phyloP scores from a whole-genome alignment of 1,284 basidiomycete genomes.

The Grifola frondosa region DNA sequence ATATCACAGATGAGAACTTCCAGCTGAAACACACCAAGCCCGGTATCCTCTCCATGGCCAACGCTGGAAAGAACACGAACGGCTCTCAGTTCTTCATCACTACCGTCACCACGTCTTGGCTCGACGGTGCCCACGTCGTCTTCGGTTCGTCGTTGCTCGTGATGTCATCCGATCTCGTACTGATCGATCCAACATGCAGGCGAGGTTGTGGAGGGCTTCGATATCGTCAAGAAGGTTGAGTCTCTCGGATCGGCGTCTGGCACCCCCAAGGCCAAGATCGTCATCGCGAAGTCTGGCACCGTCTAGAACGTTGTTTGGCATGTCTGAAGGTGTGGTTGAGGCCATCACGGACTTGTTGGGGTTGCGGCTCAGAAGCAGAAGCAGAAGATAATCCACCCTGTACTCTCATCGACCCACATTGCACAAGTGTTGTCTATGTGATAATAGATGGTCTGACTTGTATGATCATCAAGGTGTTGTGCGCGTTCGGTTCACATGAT shows the following conservation, averaged over 20 bases:
- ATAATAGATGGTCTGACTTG: no score
- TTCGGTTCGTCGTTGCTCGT: conserved; percentile 53
- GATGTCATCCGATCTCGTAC: no score
- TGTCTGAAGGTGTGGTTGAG: conserved; percentile 2
- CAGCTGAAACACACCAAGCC: conserved; percentile 74
- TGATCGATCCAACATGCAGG: conserved; percentile 35
- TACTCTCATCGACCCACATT: conserved; percentile 22
- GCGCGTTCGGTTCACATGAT: no score
- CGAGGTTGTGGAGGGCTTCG: conserved; percentile 63
- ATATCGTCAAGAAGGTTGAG: conserved; percentile 70
- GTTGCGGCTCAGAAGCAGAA: conserved; percentile 15
- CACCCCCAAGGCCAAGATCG: conserved; percentile 45
- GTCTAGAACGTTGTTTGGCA: conserved; percentile 35
- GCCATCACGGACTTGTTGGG: conserved; percentile 8
- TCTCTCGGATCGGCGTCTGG: conserved; percentile 50
- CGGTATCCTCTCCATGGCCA: conserved; percentile 92
- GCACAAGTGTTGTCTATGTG: conserved; percentile 12
- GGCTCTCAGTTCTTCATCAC: conserved; percentile 71
- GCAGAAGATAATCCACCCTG: conserved; percentile 25
- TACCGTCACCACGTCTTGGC: conserved; percentile 67
- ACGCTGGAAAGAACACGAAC: conserved; percentile 71
- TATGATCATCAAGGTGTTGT: no score
- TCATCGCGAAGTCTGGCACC: conserved; percentile 53
- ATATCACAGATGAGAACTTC: conserved; percentile 83
- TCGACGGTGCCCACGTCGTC: conserved; percentile 80